phyloP scores from a whole-genome alignment of 1,284 basidiomycete species.

The Moniliophthora roreri region DNA sequence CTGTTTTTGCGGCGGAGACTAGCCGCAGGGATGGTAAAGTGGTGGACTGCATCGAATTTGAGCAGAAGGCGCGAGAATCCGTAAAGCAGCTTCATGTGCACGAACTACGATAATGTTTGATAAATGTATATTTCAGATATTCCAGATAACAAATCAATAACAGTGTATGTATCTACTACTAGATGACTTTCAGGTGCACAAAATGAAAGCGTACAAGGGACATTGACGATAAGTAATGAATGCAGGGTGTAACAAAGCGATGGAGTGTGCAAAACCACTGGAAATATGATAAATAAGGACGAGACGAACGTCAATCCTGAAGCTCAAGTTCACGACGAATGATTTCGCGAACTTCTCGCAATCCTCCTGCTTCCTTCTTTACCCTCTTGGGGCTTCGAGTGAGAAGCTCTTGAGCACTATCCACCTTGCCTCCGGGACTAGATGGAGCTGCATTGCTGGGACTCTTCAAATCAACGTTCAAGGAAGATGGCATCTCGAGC shows the following conservation, averaged over 20 bases:
- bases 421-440: constrained; percentile 42
- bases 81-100: constrained; percentile 12
- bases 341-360: constrained; percentile 76
- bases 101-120: constrained; percentile 8
- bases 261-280: constrained; percentile 15
- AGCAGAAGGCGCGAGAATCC: constrained; percentile 44
- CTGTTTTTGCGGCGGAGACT: constrained; percentile 83
- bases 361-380: constrained; percentile 64
- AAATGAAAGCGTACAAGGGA: neutral
- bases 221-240: neutral
- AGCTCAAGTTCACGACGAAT: constrained; percentile 74
- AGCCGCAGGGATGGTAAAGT: constrained; percentile 67
- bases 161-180: constrained; percentile 1
- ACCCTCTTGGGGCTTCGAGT: constrained; percentile 70
- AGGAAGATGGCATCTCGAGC: constrained; percentile 75
- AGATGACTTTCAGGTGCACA: neutral
- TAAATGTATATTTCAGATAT: neutral
- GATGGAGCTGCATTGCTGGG: constrained; percentile 26
- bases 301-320: constrained; percentile 41
- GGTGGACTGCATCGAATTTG: constrained; percentile 64
- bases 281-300: constrained; percentile 14
- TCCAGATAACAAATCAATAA: constrained; percentile 2
- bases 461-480: constrained; percentile 20
- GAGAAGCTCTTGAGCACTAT: constrained; percentile 58
- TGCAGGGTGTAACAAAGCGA: neutral